These are phyloP conservation scores for Tritrichomonas musculus DNA, from an alignment of 208 protist genomes.

Conservation along the genomic window DNA sequence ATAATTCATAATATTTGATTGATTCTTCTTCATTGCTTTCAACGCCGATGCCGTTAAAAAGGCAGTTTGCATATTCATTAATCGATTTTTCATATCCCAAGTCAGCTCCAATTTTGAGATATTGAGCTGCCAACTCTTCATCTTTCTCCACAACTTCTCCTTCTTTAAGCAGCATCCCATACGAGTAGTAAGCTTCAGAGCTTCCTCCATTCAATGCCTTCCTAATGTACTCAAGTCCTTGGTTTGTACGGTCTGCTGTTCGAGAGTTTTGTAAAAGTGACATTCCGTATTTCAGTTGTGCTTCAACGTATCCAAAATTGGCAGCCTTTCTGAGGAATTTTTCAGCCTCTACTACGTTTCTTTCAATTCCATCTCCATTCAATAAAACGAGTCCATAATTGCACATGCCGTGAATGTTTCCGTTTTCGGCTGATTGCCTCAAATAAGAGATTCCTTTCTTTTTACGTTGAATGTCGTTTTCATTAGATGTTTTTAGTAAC, in stretches of 20 bases:
- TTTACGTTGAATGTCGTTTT: no score
- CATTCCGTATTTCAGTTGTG: background rate
- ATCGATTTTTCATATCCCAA: no score
- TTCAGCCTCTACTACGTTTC: background rate
- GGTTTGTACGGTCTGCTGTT: background rate
- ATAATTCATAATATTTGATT: no score
- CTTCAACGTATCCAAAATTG: background rate
- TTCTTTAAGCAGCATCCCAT: no score
- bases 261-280: background rate
- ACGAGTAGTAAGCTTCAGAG: background rate
- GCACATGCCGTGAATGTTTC: background rate
- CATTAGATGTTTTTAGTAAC: no score
- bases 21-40: no score
- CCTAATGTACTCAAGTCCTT: background rate
- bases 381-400: background rate
- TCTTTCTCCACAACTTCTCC: no score
- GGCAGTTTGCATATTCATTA: no score
- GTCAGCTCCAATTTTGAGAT: no score
- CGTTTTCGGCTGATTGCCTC: background rate
- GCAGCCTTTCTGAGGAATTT: background rate
- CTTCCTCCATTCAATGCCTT: background rate
- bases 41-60: no score
- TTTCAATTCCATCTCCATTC: background rate
- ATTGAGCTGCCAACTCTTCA: no score
- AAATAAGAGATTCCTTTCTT: background rate